Base-by-base conservation (phyloP, 2,329 filamentous ascomycete genomes). In the Alternaria brassicae region DNA sequence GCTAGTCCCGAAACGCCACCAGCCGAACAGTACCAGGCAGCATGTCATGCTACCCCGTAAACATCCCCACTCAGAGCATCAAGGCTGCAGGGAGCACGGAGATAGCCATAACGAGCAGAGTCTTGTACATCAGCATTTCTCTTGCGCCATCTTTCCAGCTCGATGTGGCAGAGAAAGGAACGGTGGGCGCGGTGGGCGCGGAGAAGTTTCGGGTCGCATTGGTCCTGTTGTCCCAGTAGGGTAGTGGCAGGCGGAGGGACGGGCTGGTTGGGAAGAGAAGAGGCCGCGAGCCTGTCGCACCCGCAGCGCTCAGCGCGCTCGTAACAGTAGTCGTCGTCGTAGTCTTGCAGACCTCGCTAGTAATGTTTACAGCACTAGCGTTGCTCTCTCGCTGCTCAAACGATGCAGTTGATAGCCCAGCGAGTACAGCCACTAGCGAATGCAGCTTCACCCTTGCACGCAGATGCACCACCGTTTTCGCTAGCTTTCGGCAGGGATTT, bases 271-370 rank as follows among this genome's bases (percentile, higher is more conserved):
- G 34, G n/a, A 37, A 37, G 6, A 37, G n/a, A 37, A 37, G 6
- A 37, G 34, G 34, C n/a, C n/a, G 15, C n/a, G n/a, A 37, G 34
- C 34, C 34, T 37, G 8, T 37, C n/a, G n/a, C 34, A 37, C 9
- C 34, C 9, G n/a, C n/a, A 6, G n/a, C n/a, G 34, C 34, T 37
- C 7, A 37, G 34, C 34, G 12, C 34, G 15, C n/a, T 37, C 8
- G 15, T 37, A 37, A 37, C 34, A 17, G n/a, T 17, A 37, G 12
- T 37, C n/a, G 42, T 61, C 17, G 42, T 30, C 47, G 28, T 51
- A 19, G 32, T 42, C 47, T 41, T 34, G 34, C 47, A 60, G 28
- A 19, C 15, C 30, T n/a, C 21, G n/a, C 17, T 37, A 47, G 56
- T 45, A 21, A 34, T 36, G 21, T 36, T 36, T 53, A 17, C n/a